These are phyloP conservation scores for Radiomyces spectabilis DNA, from an alignment of 192 early-diverging fungal genomes.

Conservation along the genomic window DNA sequence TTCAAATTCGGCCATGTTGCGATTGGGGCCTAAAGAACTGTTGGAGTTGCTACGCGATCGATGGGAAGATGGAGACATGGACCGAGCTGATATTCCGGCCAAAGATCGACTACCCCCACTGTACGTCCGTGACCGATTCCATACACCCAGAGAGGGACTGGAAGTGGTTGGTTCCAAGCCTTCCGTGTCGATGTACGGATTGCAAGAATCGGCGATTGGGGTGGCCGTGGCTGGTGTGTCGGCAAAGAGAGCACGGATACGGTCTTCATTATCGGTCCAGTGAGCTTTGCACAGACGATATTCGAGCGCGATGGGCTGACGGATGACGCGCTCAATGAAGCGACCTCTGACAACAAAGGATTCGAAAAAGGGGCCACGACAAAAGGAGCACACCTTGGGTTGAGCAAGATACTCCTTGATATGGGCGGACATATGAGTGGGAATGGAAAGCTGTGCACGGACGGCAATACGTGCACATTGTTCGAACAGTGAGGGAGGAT, in stretches of 20 bases:
- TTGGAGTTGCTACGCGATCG: too few species aligned
- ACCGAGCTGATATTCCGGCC: too few species aligned
- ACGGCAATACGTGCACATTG: conserved; percentile 68
- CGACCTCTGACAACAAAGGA: conserved; percentile 46
- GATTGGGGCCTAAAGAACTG: too few species aligned
- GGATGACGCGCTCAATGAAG: conserved; percentile 51
- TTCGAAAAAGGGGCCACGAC: conserved; percentile 75
- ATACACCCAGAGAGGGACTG: too few species aligned
- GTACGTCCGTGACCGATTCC: too few species aligned
- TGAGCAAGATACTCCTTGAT: conserved; percentile 59
- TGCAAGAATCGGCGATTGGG: too few species aligned
- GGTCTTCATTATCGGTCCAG: conserved; percentile 67
- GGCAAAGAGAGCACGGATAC: conserved; percentile 53
- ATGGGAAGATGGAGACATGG: too few species aligned
- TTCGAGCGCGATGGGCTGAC: conserved; percentile 49
- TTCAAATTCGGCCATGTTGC: too few species aligned
- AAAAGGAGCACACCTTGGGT: conserved; percentile 60
- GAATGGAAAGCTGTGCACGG: conserved; percentile 53
- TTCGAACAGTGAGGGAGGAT: conserved; percentile 66
- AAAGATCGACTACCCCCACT: too few species aligned
- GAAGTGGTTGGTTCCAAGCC: too few species aligned
- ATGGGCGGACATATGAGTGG: conserved; percentile 36
- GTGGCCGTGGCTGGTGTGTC: too few species aligned
- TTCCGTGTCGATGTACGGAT: too few species aligned
- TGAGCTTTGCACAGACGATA: conserved; percentile 69